A percentile compares a stretch with the other conserved stretches of the same genome.
Conservation (phyloP, 192 early-diverging fungal genomes). For the Mortierella antarctica region DNA sequence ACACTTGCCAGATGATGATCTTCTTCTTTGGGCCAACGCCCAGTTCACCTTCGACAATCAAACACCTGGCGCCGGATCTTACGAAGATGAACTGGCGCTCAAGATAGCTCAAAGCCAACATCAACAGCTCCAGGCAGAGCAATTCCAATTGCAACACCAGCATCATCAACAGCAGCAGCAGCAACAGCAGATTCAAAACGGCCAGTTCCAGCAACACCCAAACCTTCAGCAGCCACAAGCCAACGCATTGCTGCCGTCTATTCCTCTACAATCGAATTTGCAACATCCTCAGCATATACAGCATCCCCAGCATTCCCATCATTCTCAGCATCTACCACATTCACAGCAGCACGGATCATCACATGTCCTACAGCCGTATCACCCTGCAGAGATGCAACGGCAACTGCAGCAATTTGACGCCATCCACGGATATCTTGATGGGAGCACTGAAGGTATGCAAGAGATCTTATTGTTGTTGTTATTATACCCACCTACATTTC, state of each 20-base stretch:
- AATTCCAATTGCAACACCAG: background rate
- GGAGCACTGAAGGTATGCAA: conserved; percentile 22
- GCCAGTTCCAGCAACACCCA: background rate
- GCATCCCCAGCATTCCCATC: conserved; percentile 6
- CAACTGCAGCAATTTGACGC: conserved; percentile 50
- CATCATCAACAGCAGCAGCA: conserved; percentile 24
- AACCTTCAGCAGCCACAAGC: too few species aligned
- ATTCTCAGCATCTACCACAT: background rate
- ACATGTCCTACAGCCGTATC: conserved; percentile 14
- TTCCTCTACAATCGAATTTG: too few species aligned
- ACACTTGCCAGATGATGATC: conserved; percentile 45
- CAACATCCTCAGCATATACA: background rate
- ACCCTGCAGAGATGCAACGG: conserved; percentile 27
- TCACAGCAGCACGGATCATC: background rate
- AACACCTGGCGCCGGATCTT: conserved; percentile 7
- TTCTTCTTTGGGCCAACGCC: conserved; percentile 43
- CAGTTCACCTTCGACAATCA: conserved; percentile 32
- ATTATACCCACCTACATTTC: conserved; percentile 3
- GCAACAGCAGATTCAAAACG: background rate
- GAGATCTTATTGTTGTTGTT: conserved; percentile 7
- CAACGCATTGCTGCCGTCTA: too few species aligned
- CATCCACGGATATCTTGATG: conserved; percentile 50
- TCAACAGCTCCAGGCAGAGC: conserved; percentile 13
- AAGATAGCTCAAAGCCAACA: conserved; percentile 31
- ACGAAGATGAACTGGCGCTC: conserved; percentile 31